phyloP scores from a whole-genome alignment of 2,329 filamentous ascomycete species.

The Aspergillus uvarum region DNA sequence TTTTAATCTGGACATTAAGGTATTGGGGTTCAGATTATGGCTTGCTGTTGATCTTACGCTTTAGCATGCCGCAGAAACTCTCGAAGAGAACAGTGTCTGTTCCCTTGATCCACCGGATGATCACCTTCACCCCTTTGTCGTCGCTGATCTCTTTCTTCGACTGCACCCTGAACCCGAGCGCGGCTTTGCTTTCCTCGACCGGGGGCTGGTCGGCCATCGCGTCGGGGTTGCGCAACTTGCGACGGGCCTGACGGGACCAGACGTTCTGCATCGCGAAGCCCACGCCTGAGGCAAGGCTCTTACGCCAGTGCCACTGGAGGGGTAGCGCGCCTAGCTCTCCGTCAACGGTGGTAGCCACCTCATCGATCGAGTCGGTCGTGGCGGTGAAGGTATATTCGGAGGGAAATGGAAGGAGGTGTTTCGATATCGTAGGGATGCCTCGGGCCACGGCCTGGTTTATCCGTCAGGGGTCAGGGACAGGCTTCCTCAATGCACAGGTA shows the following conservation, averaged over 20 bases:
- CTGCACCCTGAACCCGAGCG: slow-evolving; percentile 61
- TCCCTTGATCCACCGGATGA: slow-evolving; percentile 73
- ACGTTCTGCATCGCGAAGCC: slow-evolving; percentile 68
- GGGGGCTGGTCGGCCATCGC: slow-evolving; percentile 31
- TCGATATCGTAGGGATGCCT: slow-evolving; percentile 47
- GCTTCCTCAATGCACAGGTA: neutral
- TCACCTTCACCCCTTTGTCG: slow-evolving; percentile 48
- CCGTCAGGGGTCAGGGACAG: slow-evolving; percentile 3
- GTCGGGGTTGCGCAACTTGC: slow-evolving; percentile 48
- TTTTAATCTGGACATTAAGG: neutral
- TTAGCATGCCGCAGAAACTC: slow-evolving; percentile 82
- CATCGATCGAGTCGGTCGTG: slow-evolving; percentile 28
- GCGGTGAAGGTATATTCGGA: slow-evolving; percentile 50
- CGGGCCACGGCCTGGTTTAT: slow-evolving; percentile 34
- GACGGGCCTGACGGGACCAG: slow-evolving; percentile 73
- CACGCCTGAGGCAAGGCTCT: slow-evolving; percentile 53
- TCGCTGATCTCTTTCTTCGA: slow-evolving; percentile 40
- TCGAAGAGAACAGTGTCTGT: slow-evolving; percentile 73
- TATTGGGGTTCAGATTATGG: slow-evolving; percentile 1
- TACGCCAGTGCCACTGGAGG: slow-evolving; percentile 66
- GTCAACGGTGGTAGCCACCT: slow-evolving; percentile 42
- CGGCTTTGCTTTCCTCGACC: slow-evolving; percentile 40
- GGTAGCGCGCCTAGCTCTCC: slow-evolving; percentile 57
- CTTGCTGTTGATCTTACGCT: slow-evolving; percentile 48
- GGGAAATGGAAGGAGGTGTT: slow-evolving; percentile 54